Evolutionary conservation across 2,329 filamentous ascomycete species (phyloP).

Genomic region (Colletotrichum nymphaeae): DNA sequence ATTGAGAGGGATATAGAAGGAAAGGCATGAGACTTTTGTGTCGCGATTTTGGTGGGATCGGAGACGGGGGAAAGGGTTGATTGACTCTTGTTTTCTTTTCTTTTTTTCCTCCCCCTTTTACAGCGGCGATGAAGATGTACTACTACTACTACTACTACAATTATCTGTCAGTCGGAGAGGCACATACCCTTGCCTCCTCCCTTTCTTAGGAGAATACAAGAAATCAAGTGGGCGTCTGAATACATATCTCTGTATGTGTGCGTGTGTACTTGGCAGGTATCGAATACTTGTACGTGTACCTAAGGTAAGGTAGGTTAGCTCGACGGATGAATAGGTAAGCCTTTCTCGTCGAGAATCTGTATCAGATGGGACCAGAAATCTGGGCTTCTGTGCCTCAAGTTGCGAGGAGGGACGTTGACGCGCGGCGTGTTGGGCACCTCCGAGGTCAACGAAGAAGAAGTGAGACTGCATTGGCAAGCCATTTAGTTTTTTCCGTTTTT

Average conservation of each 20-base stretch:
- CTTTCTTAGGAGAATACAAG: background rate
- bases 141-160: background rate
- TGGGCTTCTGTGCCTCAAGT: background rate
- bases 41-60: background rate
- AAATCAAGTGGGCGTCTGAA: too few relatives aligned
- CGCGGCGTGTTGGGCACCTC: too few relatives aligned
- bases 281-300: too few relatives aligned
- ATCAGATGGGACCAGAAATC: background rate
- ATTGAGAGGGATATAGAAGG: background rate
- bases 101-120: background rate
- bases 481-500: too few relatives aligned
- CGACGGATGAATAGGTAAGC: too few relatives aligned
- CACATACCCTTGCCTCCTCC: background rate
- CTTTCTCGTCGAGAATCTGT: background rate
- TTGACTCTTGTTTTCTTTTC: too few relatives aligned
- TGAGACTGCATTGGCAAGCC: background rate
- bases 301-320: too few relatives aligned
- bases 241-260: background rate
- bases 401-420: background rate
- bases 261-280: background rate
- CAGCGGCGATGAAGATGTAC: slow-evolving; percentile 20
- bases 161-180: background rate
- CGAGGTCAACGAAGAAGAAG: background rate
- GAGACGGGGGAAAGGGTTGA: background rate
- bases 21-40: background rate